Evolutionary conservation across 192 early-diverging fungal genomes (phyloP), one percentile per base, ranked within the genome.

Genomic region (Paraglomus brasilianum): DNA sequence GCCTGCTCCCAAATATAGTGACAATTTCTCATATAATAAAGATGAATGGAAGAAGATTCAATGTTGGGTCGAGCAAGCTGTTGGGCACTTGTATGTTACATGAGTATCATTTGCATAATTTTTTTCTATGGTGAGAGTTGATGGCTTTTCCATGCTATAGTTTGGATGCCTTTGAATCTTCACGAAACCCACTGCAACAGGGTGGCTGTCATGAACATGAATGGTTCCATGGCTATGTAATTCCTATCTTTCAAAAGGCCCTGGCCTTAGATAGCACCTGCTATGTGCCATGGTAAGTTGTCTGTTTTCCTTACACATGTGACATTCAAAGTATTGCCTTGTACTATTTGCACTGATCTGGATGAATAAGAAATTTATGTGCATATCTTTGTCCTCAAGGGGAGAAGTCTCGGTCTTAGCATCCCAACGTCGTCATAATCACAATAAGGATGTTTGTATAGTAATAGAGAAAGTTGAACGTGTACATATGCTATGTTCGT

Each of bases 261-360:
- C 46, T 70, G 39, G 58, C 55, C 55, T 59, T 70, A 42, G 40
- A 70, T 41, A 24, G 7, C 15, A 14, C 19, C 42, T 58, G 55
- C 40, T 42, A 42, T 70, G 53, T 70, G 41, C 53, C 55, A 39
- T 70, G 68, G 68, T 70, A 46, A 59, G 68, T 70, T 70, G 15
- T 46, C 5, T 45, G 58, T 4, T 60, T 60, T 15, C 44, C 44
- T 63, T 46, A 22, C 15, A 42, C 43, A 63, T 63, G 15, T 6
- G 17, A 19, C 44, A 45, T 38, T 5, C 38, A 1, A 45, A 63
- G 14, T 46, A n/a, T n/a, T n/a, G n/a, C n/a, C n/a, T n/a, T n/a
- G n/a, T n/a, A n/a, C n/a, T n/a, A n/a, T n/a, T n/a, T n/a, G n/a
- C n/a, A n/a, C n/a, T n/a, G n/a, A n/a, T n/a, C n/a, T n/a, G n/a